Conservation (phyloP, 169 alveolate genomes). For the Plasmodium chabaudi region DNA sequence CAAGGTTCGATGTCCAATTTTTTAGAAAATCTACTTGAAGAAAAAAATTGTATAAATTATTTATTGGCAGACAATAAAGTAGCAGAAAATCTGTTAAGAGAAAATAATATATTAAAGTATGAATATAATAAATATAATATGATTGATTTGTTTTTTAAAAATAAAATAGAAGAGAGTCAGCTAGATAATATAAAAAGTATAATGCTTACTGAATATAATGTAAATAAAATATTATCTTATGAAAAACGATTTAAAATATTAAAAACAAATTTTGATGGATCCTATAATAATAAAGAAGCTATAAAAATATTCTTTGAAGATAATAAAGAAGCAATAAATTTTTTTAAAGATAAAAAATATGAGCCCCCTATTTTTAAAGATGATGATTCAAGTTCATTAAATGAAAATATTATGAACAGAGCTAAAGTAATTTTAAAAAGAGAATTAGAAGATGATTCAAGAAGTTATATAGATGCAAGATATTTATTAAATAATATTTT, state of each 20-base stretch:
- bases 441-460: conserved; percentile 35
- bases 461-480: conserved; percentile 34
- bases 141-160: conserved; percentile 27
- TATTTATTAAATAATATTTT: conserved; percentile 47
- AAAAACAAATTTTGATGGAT: conserved; percentile 35
- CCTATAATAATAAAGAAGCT: conserved; percentile 50
- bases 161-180: conserved; percentile 9
- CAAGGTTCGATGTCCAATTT: not conserved
- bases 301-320: conserved; percentile 67
- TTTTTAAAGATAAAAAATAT: conserved; percentile 60
- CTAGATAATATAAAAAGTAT: conserved; percentile 26
- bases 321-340: conserved; percentile 47
- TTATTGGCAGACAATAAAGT: conserved; percentile 45
- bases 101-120: conserved; percentile 44
- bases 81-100: conserved; percentile 63
- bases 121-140: conserved; percentile 46
- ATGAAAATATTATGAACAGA: conserved; percentile 53
- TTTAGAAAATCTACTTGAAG: conserved; percentile 26
- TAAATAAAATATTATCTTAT: conserved; percentile 22
- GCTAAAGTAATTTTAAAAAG: conserved; percentile 64
- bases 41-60: conserved; percentile 51
- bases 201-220: conserved; percentile 42
- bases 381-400: not conserved
- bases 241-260: conserved; percentile 28
- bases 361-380: conserved; percentile 17